Percentiles rank a stretch among this genome's conserved stretches.
Evolutionary conservation across 2,329 filamentous ascomycete genomes (phyloP).

Genomic region (Fusarium domesticum): DNA sequence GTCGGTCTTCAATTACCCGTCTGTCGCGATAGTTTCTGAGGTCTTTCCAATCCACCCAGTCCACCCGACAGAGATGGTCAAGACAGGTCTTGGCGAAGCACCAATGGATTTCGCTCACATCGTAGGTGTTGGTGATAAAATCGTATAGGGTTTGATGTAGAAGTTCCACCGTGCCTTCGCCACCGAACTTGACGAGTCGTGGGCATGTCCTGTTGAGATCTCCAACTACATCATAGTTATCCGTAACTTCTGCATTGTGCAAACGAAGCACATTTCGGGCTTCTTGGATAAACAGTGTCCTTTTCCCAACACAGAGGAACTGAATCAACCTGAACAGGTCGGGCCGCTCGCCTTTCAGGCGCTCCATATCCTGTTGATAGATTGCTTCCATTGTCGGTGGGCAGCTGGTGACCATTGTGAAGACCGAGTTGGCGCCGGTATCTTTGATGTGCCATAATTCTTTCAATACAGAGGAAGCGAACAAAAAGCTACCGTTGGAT

Average conservation of each 20-base stretch:
- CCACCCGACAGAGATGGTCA: conserved; percentile 7
- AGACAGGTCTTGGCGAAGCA: conserved; percentile 13
- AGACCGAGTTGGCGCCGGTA: conserved; percentile 20
- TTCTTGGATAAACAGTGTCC: conserved; percentile 10
- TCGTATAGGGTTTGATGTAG: conserved; percentile 24
- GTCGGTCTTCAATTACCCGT: neutral
- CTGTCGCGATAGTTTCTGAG: neutral
- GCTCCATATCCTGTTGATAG: conserved; percentile 23
- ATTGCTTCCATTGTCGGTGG: conserved; percentile 22
- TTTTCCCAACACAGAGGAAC: conserved; percentile 15
- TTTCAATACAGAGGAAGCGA: conserved; percentile 20
- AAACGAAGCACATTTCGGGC: conserved; percentile 16
- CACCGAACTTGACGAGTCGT: conserved; percentile 15
- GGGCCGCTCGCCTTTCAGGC: conserved; percentile 12
- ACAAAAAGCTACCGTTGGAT: conserved; percentile 21
- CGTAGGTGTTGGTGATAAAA: conserved; percentile 19
- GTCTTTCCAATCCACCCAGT: conserved; percentile 10
- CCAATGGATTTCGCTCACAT: conserved; percentile 11
- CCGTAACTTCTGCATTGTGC: conserved; percentile 15
- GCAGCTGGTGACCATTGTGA: conserved; percentile 18
- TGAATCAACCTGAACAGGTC: conserved; percentile 18
- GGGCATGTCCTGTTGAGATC: conserved; percentile 17
- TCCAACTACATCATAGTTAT: conserved; percentile 17
- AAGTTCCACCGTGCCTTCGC: conserved; percentile 16
- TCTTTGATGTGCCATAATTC: conserved; percentile 22